Evolutionary conservation across 2,329 filamentous ascomycete species (phyloP).

Genomic region (Fusarium verrucosum): DNA sequence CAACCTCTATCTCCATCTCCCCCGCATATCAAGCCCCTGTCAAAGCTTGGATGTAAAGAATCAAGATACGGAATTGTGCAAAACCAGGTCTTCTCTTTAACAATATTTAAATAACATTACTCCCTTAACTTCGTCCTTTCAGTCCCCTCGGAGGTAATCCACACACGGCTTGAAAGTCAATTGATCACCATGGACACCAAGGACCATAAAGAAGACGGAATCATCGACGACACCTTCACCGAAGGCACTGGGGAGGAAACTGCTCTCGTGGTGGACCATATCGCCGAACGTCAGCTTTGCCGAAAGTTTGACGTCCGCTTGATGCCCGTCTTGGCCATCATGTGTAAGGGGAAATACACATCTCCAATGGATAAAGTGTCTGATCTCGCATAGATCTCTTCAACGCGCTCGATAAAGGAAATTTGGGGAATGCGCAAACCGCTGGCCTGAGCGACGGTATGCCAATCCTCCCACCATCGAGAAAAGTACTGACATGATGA

Average conservation of each 20-base stretch:
- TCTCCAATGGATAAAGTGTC: fast-evolving
- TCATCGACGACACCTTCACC: not conserved
- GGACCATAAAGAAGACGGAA: slow-evolving; percentile 7
- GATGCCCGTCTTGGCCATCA: slow-evolving; percentile 12
- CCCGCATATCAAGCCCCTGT: not conserved
- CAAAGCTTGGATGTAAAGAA: not conserved
- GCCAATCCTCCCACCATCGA: fast-evolving
- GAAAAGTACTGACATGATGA: not conserved
- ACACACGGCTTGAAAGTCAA: not conserved
- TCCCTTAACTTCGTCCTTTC: too few relatives aligned
- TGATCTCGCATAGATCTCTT: not conserved
- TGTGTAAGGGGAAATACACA: not conserved
- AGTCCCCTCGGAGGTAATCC: too few relatives aligned
- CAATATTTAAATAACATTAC: not conserved
- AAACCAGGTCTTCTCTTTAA: not conserved
- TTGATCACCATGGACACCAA: not conserved
- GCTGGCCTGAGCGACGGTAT: slow-evolving; percentile 3
- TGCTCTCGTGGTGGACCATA: not conserved
- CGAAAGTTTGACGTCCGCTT: slow-evolving; percentile 6
- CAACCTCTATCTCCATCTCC: not conserved
- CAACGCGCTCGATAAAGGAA: slow-evolving; percentile 13
- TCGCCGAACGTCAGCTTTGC: slow-evolving; percentile 9
- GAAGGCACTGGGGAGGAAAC: slow-evolving; percentile 4
- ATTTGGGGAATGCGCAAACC: slow-evolving; percentile 15
- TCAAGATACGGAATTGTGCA: not conserved